Base-by-base conservation (phyloP, 345 rosid genomes). In the Aegle marmelos region DNA sequence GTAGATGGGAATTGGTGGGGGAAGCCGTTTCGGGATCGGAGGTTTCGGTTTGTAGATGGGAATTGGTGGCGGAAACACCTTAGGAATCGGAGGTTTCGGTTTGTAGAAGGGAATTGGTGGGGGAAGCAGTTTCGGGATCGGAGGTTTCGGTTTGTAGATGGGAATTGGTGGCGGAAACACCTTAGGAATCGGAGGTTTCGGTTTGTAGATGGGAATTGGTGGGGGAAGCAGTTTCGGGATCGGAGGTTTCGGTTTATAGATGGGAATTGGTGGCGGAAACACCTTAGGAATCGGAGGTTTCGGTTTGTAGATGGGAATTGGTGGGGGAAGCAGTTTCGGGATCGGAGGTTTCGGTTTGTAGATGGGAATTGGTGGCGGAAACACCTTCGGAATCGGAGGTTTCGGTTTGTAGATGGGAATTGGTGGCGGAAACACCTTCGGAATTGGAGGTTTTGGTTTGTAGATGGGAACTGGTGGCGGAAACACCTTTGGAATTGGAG, bases 341-440 rank as follows among this genome's bases (percentile, higher is more conserved):
- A 63, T 58, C 0, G 86, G 87, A 22, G 82, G 78, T 16, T 78
- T 80, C 7, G 80, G 85, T 31, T 80, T 74, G 74, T 56, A 76
- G 70, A 69, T 70, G 70, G 36, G 63, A 19, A 74, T 36, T 53
- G 56, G 63, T 11, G 80, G 80, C 16, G 80, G 80, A 28, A 54
- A 60, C 2, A 16, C 0, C 5, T 76, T 68, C 6, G 79, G 63
- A 19, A 58, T 22, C 6, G 78, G 30, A 0, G 74, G 73, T n/a
- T 80, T 67, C 24, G 84, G 81, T 22, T 86, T 34, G 48, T 78
- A 50, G 30, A 78, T 71, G 25, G 45, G 57, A 62, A 87, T 76
- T 3, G 93, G 90, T 63, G 95, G 93, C 14, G 89, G 90, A 63
- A 86, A 79, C 48, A 41, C 4, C 0, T 41, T 41, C 41, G 86